Base-by-base conservation (phyloP, 768 basidiomycete species). In the Lactarius evosmus region DNA sequence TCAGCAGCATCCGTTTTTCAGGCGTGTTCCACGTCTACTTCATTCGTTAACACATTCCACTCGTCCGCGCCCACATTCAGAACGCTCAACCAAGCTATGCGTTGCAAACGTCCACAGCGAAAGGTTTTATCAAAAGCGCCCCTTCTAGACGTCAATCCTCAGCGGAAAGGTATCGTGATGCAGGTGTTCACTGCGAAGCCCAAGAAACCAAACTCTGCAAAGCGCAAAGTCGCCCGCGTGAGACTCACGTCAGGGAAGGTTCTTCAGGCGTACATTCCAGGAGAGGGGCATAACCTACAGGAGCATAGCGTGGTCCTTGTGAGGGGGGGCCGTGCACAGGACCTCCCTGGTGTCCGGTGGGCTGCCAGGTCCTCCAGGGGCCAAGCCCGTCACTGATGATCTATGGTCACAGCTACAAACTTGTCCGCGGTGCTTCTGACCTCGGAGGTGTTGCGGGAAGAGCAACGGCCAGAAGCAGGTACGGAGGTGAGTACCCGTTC, bases 151-250 rank as follows among this genome's bases (percentile, higher is more conserved):
- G 79, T 74, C 29, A 88, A 84, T 71, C 91, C 90, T 7, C 95
- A 98, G 78, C 85, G 86, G 70, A 97, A 97, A 72, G 97, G 92
- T 53, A 95, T 99, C 65, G 92, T 92, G 74, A 85, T 88, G 44
- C 85, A 87, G 67, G 80, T 93, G 44, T 85, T 87, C 69, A 91
- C 86, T 58, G 84, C 83, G 68, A 91, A 87, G 70, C 97, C 97
- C 27, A 97, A 94, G 80, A 99, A 99, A 73, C 97, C 97, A 67
- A 99, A 99, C 76, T 98, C 96, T 12, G 95, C 95, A 40, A 94
- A 97, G 72, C 92, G 97, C 65, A 98, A 98, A 78, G 93, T 98
- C 61, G 95, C 95, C 50, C 83, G 92, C 70, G 88, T 99, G 69
- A 96, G 96, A 78, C 80, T 99, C 61, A 83, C 88, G 25, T 94